Conservation (phyloP, 2,329 filamentous ascomycete genomes). For the Botrytis galanthina region DNA sequence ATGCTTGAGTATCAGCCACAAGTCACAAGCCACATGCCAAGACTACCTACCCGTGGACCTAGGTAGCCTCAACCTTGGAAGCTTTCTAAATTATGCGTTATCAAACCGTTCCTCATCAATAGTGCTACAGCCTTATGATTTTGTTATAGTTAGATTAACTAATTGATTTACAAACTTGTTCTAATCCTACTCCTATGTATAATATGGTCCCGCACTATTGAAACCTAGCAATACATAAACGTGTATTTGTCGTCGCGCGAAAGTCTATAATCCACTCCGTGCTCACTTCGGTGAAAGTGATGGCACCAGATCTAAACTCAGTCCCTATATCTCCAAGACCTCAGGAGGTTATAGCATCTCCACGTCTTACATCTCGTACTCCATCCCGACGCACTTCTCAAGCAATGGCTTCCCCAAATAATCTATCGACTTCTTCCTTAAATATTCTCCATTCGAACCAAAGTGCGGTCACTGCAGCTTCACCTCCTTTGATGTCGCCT, state of each 20-base stretch:
- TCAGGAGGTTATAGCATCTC: conserved; percentile 28
- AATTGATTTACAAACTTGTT: neutral
- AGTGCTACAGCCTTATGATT: neutral
- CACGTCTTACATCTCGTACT: conserved; percentile 31
- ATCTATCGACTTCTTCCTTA: conserved; percentile 69
- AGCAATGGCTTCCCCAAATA: conserved; percentile 41
- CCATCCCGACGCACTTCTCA: conserved; percentile 36
- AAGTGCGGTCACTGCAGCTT: conserved; percentile 32
- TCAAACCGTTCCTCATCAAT: neutral
- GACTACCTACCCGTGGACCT: neutral
- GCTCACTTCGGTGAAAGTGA: conserved; percentile 18
- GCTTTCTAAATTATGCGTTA: neutral
- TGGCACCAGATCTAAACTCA: conserved; percentile 41
- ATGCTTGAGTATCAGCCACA: neutral
- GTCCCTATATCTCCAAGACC: conserved; percentile 38
- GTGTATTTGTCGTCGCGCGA: neutral
- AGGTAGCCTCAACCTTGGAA: conserved; percentile 1
- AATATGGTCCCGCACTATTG: conserved; percentile 6
- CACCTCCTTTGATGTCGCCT: conserved; percentile 32
- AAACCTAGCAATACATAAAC: conserved; percentile 1
- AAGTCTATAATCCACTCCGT: neutral
- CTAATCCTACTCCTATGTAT: neutral
- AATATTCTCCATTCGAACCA: conserved; percentile 50
- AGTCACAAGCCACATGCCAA: neutral
- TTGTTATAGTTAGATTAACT: neutral